Evolutionary conservation across 2,329 filamentous ascomycete genomes (phyloP), one percentile per base, ranked within the genome.

Genomic region (Calonectria multiphialidica): DNA sequence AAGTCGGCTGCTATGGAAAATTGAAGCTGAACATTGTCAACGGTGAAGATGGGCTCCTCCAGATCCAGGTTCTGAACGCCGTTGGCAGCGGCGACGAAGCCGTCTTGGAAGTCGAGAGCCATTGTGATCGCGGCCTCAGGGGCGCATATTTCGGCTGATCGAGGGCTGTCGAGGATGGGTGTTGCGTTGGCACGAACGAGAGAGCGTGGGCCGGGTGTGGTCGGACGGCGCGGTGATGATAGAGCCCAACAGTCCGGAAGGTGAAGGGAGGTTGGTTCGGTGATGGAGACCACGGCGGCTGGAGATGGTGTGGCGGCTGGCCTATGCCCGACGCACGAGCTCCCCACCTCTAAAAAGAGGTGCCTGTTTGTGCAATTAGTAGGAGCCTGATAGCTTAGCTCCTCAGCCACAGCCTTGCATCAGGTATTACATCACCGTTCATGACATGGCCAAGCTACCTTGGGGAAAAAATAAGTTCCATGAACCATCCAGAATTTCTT

Each of bases 1-100:
- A 99, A 98, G 84, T 98, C 95, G 76, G 96, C 95, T 2, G 96
- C 95, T 80, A 98, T 93, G 72, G 95, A 93, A 88, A 99, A 99
- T 83, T 97, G 94, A 74, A 98, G 92, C 87, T 97, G 93, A 45
- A 98, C 97, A 74, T 91, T 92, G 85, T 98, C 94, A 81, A 98
- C 92, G 82, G 97, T 94, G 88, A 99, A 99, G 85, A 99, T 98
- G 78, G 96, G 96, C 71, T 92, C 88, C 78, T 92, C 90, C 74
- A 90, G 87, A 73, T 83, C 82, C 72, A 90, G 87, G 73, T 83
- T 82, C 72, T 92, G 86, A 82, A 88, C 90, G 77, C 83, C 90
- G 79, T 90, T 89, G 80, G 84, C 83, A 83, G 88, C 90, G 81
- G 92, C 90, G 81, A 91, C 90, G 87, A 96, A 95, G 87, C 93